phyloP scores from a whole-genome alignment of 371 early-diverging fungal genomes.

The Blakeslea trispora region DNA sequence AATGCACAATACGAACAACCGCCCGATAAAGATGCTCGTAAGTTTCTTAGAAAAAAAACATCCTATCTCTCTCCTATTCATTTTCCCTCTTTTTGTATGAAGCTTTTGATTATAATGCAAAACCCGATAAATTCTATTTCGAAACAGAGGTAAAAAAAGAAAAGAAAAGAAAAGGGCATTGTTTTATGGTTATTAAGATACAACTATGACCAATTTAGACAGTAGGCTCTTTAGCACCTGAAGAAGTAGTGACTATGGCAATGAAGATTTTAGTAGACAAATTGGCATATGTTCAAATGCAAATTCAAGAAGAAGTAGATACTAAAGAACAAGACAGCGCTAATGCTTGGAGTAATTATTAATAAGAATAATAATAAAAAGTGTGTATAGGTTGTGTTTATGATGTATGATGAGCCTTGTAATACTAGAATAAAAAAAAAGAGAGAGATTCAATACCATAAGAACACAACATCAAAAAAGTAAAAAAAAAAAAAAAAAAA shows the following conservation, averaged over 20 bases:
- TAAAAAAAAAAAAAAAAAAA: not conserved
- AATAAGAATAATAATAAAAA: conserved; percentile 8
- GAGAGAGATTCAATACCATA: too few relatives aligned
- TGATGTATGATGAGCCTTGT: conserved; percentile 16
- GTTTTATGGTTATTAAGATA: too few relatives aligned
- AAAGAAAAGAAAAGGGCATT: not conserved
- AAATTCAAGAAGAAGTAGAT: conserved; percentile 67
- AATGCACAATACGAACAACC: conserved; percentile 75
- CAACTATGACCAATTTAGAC: too few relatives aligned
- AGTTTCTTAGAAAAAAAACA: too few relatives aligned
- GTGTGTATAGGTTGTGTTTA: not conserved
- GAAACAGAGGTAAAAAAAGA: conserved; percentile 72
- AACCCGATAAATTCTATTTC: conserved; percentile 88
- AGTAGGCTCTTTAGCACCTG: conserved; percentile 87
- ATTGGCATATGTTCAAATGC: conserved; percentile 76
- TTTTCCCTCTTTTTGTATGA: too few relatives aligned
- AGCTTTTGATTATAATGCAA: conserved; percentile 87
- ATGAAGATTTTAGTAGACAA: conserved; percentile 84
- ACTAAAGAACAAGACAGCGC: conserved; percentile 45
- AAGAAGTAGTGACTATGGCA: conserved; percentile 82
- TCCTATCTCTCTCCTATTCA: too few relatives aligned
- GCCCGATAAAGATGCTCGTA: conserved; percentile 63
- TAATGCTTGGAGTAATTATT: conserved; percentile 31
- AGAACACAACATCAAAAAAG: too few relatives aligned
- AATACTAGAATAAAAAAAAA: conserved; percentile 4